Percentiles rank a stretch among this genome's conserved stretches.
Evolutionary conservation across 2,329 filamentous ascomycete species (phyloP).

Genomic region (Monilinia polystroma): DNA sequence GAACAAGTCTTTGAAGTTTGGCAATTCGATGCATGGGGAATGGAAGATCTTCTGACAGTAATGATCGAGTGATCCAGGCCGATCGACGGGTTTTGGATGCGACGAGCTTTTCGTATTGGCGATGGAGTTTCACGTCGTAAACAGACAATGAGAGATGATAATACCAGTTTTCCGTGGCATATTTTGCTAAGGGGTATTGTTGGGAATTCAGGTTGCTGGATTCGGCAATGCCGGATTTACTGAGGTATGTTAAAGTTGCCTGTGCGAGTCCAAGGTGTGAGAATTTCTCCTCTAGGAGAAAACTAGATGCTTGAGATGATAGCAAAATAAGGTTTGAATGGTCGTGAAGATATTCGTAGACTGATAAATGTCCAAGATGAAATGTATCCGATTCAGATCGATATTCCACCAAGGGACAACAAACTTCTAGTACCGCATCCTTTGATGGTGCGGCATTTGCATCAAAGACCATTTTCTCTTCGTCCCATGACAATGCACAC

Average conservation of each 20-base stretch:
- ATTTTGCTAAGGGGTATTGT: conserved; percentile 19
- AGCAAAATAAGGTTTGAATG: conserved; percentile 2
- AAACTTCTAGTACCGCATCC: conserved; percentile 17
- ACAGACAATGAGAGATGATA: conserved; percentile 20
- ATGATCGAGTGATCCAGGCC: conserved; percentile 21
- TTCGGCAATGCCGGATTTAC: conserved; percentile 7
- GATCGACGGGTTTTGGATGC: conserved; percentile 18
- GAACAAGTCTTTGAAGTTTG: conserved; percentile 20
- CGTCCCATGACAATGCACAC: conserved; percentile 20
- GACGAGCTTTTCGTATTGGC: conserved; percentile 19
- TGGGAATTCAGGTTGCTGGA: conserved; percentile 9
- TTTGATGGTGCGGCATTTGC: conserved; percentile 11
- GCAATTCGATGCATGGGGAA: conserved; percentile 23
- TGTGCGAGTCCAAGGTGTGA: conserved; percentile 14
- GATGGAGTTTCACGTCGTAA: conserved; percentile 11
- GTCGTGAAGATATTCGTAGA: conserved; percentile 22
- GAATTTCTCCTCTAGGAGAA: conserved; percentile 14
- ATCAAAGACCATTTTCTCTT: conserved; percentile 17
- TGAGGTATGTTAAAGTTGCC: conserved; percentile 18
- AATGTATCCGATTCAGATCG: conserved; percentile 17
- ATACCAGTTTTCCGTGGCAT: conserved; percentile 22
- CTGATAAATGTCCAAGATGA: conserved; percentile 19
- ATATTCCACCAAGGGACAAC: conserved; percentile 20
- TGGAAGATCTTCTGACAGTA: conserved; percentile 18
- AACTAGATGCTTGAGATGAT: conserved; percentile 15